These are phyloP conservation scores for Mycena olivaceomarginata DNA, from an alignment of 768 basidiomycete species.

Conservation along the genomic window DNA sequence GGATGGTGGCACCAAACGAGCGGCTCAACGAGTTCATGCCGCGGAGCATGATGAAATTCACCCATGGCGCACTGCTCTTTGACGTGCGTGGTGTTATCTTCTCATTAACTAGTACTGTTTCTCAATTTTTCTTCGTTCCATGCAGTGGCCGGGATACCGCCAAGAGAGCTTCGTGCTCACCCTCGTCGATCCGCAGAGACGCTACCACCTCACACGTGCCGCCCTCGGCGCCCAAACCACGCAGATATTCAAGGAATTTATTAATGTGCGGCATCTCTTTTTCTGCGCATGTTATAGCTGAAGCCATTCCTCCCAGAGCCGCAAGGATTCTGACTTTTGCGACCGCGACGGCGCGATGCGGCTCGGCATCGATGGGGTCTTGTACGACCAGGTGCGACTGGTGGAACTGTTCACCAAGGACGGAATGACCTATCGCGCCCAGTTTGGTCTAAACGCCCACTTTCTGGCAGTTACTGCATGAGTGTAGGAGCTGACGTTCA, in stretches of 20 bases:
- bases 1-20: slow-evolving; percentile 8
- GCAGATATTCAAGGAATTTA: slow-evolving; percentile 39
- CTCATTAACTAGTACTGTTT: not conserved
- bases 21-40: slow-evolving; percentile 17
- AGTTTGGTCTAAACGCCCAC: slow-evolving; percentile 36
- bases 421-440: slow-evolving; percentile 31
- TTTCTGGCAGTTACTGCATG: not conserved
- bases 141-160: slow-evolving; percentile 43
- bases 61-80: slow-evolving; percentile 18
- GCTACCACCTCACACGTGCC: slow-evolving; percentile 35
- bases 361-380: slow-evolving; percentile 33
- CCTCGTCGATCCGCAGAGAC: slow-evolving; percentile 34
- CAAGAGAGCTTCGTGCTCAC: slow-evolving; percentile 30
- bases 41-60: slow-evolving; percentile 2
- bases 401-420: slow-evolving; percentile 39
- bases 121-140: not conserved
- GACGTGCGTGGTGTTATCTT: slow-evolving; percentile 5
- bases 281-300: not conserved
- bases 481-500: not conserved
- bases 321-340: not conserved
- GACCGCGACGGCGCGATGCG: slow-evolving; percentile 6
- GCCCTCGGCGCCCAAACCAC: slow-evolving; percentile 35
- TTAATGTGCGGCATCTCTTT: slow-evolving; percentile 4
- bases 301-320: slow-evolving; percentile 11
- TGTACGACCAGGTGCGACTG: slow-evolving; percentile 40